phyloP scores from a whole-genome alignment of 345 rosid genomes.

The Lepidium sativum region DNA sequence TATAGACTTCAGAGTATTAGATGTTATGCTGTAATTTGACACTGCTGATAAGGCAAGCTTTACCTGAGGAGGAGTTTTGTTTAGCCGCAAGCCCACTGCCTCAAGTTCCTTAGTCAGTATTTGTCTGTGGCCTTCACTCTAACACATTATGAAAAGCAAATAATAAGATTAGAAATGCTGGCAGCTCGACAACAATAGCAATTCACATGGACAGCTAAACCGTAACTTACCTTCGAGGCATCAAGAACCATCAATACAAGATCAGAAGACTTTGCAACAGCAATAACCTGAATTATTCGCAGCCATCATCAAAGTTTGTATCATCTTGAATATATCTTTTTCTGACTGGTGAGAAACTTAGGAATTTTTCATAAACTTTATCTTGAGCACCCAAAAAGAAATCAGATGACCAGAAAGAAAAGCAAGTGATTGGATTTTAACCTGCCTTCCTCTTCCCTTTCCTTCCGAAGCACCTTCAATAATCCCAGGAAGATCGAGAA shows the following conservation, averaged over 20 bases:
- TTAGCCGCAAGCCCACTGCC: slow-evolving; percentile 96
- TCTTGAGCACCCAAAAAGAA: neutral
- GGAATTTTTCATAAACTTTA: neutral
- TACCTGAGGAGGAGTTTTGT: slow-evolving; percentile 96
- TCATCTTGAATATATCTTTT: neutral
- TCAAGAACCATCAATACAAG: slow-evolving; percentile 99
- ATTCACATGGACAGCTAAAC: neutral
- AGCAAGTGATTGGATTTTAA: neutral
- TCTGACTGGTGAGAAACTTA: neutral
- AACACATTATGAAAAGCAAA: slow-evolving; percentile 2
- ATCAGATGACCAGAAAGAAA: neutral
- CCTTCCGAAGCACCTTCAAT: slow-evolving; percentile 99
- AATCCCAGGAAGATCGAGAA: slow-evolving; percentile 99
- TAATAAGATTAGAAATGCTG: neutral
- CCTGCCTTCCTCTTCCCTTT: slow-evolving; percentile 99
- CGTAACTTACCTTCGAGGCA: slow-evolving; percentile 83
- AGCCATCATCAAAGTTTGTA: slow-evolving; percentile 3
- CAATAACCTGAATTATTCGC: slow-evolving; percentile 72
- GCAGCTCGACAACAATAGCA: neutral
- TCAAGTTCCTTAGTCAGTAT: slow-evolving; percentile 89
- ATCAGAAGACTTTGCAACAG: slow-evolving; percentile 94
- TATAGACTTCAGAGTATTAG: neutral
- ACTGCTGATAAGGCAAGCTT: slow-evolving; percentile 11
- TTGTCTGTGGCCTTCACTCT: slow-evolving; percentile 99
- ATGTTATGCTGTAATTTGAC: slow-evolving; percentile 1